A percentile compares a stretch with the other conserved stretches of the same genome.
phyloP scores from a whole-genome alignment of 2,329 filamentous ascomycete species.

The Ceratocystis cacaofunesta region DNA sequence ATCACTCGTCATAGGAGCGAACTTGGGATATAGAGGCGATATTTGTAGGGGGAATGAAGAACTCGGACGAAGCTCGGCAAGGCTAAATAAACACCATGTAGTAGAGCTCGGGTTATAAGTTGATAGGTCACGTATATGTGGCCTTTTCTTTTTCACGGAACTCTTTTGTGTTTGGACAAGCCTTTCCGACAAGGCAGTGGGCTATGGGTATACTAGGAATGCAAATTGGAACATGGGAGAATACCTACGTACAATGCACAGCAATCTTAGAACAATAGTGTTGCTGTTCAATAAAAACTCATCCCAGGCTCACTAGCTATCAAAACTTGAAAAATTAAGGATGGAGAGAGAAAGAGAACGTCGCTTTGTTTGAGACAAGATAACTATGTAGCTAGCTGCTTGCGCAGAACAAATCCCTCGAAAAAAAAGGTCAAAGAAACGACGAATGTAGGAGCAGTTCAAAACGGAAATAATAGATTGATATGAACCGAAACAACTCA shows the following conservation, averaged over 20 bases:
- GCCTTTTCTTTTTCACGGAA: too few species aligned
- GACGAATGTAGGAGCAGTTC: background rate
- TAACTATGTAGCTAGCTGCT: background rate
- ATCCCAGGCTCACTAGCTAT: too few species aligned
- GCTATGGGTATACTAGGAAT: too few species aligned
- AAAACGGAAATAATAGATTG: conserved; percentile 2
- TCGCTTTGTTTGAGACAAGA: background rate
- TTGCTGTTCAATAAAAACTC: too few species aligned
- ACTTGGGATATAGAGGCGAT: background rate
- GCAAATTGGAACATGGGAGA: too few species aligned
- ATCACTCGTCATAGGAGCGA: background rate
- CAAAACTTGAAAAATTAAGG: background rate
- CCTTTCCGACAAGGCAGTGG: too few species aligned
- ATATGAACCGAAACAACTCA: conserved; percentile 3
- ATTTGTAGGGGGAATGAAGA: background rate
- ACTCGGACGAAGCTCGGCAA: conserved; percentile 5
- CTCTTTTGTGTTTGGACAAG: too few species aligned
- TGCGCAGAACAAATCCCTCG: background rate
- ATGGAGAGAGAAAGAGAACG: background rate
- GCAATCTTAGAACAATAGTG: too few species aligned
- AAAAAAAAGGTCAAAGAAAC: background rate
- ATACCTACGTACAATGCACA: too few species aligned
- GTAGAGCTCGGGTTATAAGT: too few species aligned
- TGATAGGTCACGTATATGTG: too few species aligned
- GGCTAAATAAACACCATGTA: background rate